A percentile compares a stretch with the other conserved stretches of the same genome.
phyloP scores from a whole-genome alignment of 2,329 filamentous ascomycete genomes.

The Colletotrichum truncatum region DNA sequence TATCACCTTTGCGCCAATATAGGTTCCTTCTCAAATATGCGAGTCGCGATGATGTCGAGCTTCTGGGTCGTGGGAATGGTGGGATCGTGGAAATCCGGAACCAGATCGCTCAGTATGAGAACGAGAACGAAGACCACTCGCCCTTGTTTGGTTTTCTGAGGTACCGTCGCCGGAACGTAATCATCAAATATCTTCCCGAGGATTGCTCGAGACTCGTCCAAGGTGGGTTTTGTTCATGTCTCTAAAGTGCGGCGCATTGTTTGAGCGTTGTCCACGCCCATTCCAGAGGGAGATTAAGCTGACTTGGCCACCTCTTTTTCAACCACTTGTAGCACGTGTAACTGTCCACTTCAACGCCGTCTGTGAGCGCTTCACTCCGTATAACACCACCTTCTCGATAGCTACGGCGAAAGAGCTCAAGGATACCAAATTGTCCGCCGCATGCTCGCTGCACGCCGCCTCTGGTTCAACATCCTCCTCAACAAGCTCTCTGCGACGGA shows the following conservation, averaged over 20 bases:
- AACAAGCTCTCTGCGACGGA: slow-evolving; percentile 78
- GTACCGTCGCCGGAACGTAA: slow-evolving; percentile 87
- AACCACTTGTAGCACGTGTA: slow-evolving; percentile 73
- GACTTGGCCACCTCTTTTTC: slow-evolving; percentile 17
- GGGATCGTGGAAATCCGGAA: slow-evolving; percentile 87
- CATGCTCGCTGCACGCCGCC: slow-evolving; percentile 89
- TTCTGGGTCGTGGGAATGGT: slow-evolving; percentile 80
- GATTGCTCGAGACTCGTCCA: slow-evolving; percentile 90
- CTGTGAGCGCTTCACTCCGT: slow-evolving; percentile 80
- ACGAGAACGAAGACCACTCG: slow-evolving; percentile 67
- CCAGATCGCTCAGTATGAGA: slow-evolving; percentile 77
- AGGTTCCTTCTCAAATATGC: slow-evolving; percentile 97
- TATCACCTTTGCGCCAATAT: slow-evolving; percentile 29
- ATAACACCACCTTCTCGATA: slow-evolving; percentile 87
- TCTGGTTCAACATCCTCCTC: slow-evolving; percentile 88
- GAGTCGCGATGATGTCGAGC: slow-evolving; percentile 85
- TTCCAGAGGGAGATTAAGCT: slow-evolving; percentile 22
- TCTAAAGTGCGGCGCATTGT: slow-evolving; percentile 5
- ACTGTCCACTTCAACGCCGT: slow-evolving; percentile 76
- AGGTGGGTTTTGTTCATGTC: slow-evolving; percentile 66
- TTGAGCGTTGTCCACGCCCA: slow-evolving; percentile 15
- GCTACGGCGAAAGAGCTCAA: slow-evolving; percentile 79
- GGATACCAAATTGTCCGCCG: slow-evolving; percentile 86
- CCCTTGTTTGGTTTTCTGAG: slow-evolving; percentile 92
- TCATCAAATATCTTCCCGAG: slow-evolving; percentile 93